Conservation (phyloP, 2,329 filamentous ascomycete genomes). For the Penicillium sp. region DNA sequence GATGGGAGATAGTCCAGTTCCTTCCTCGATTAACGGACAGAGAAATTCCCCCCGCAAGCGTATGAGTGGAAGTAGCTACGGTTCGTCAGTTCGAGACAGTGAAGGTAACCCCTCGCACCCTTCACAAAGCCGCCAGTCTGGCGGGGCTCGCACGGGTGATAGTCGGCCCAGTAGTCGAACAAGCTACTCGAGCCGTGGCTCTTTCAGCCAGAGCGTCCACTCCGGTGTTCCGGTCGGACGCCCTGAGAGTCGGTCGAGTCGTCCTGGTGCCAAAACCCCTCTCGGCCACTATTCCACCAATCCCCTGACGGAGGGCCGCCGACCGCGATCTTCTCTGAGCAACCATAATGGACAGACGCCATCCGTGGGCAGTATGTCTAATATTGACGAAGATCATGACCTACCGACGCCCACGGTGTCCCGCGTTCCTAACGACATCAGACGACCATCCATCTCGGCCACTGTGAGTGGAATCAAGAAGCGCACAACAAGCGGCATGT, state of each 20-base stretch:
- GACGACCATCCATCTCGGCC: conserved; percentile 43
- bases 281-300: conserved; percentile 50
- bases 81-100: conserved; percentile 33
- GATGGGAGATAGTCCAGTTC: conserved; percentile 44
- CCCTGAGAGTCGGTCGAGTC: conserved; percentile 60
- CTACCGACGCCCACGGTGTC: conserved; percentile 42
- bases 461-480: conserved; percentile 45
- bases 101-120: conserved; percentile 33
- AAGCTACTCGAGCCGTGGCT: conserved; percentile 48
- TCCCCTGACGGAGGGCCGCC: conserved; percentile 46
- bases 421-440: conserved; percentile 27
- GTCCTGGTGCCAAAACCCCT: conserved; percentile 57
- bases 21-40: conserved; percentile 53
- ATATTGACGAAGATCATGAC: conserved; percentile 48
- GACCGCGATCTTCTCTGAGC: conserved; percentile 66
- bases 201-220: conserved; percentile 37
- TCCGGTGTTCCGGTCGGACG: conserved; percentile 43
- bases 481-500: conserved; percentile 46
- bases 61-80: conserved; percentile 38
- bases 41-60: conserved; percentile 37
- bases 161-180: conserved; percentile 70
- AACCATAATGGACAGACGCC: conserved; percentile 52
- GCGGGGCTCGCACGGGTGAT: conserved; percentile 41
- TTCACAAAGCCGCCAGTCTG: conserved; percentile 42
- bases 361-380: conserved; percentile 51